A percentile compares a stretch with the other conserved stretches of the same genome.
These are phyloP conservation scores for Solanum microdontum DNA, from an alignment of 257 asterid genomes.

Conservation along the genomic window DNA sequence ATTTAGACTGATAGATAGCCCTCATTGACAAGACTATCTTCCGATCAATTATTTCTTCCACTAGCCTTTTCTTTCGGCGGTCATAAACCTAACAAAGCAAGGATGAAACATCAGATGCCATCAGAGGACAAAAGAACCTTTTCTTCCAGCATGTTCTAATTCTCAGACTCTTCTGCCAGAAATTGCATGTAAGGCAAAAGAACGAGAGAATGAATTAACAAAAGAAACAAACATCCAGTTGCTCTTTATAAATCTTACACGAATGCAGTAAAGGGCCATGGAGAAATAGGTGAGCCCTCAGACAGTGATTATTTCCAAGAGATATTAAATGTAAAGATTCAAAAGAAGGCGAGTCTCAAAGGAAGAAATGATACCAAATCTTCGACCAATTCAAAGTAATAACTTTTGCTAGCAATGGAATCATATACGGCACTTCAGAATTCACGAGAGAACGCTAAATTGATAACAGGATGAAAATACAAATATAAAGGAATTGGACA, in stretches of 20 bases:
- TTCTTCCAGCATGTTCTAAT: not conserved
- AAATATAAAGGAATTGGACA: not conserved
- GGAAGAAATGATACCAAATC: not conserved
- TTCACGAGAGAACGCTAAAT: not conserved
- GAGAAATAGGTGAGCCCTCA: not conserved
- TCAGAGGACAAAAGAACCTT: not conserved
- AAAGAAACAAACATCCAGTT: not conserved
- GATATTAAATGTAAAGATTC: not conserved
- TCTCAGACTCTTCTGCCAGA: not conserved
- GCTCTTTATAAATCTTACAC: not conserved
- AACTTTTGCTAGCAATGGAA: not conserved
- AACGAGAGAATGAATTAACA: not conserved
- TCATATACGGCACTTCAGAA: not conserved
- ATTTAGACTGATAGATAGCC: constrained; percentile 87
- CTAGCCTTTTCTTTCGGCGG: constrained; percentile 77
- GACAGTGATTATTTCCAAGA: not conserved
- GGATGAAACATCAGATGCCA: not conserved
- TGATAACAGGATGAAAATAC: not conserved
- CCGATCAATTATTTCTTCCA: constrained; percentile 90
- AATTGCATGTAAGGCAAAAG: not conserved
- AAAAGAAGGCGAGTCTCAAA: not conserved
- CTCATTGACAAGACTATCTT: constrained; percentile 93
- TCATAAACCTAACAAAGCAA: constrained; percentile 64
- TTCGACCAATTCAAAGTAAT: not conserved
- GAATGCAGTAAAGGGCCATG: not conserved